Evolutionary conservation across 2,329 filamentous ascomycete genomes (phyloP).

Genomic region (Hymenoscyphus linearis): DNA sequence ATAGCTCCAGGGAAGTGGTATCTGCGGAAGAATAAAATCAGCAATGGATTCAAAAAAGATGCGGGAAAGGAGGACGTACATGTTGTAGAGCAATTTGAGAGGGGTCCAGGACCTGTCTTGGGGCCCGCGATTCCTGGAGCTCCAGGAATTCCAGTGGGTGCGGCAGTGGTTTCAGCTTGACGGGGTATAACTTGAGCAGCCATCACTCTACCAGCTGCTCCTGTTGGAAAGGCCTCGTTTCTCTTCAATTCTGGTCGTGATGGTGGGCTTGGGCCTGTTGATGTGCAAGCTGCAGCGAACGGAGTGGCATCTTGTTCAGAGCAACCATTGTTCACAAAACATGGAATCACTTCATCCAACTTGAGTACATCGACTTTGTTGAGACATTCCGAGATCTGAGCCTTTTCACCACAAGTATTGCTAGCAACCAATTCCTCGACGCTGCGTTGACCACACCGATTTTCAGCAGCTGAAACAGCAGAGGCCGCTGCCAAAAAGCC

Average conservation of each 20-base stretch:
- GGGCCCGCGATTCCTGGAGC: not conserved
- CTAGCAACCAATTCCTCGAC: conserved; percentile 19
- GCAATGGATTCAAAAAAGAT: too few species aligned
- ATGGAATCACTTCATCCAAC: conserved; percentile 21
- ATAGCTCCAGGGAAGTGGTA: conserved; percentile 11
- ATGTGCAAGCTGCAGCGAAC: conserved; percentile 19
- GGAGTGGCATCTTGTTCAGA: conserved; percentile 17
- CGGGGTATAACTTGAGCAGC: not conserved
- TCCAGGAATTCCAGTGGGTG: not conserved
- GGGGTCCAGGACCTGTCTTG: not conserved
- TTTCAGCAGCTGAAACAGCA: conserved; percentile 16
- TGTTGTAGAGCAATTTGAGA: not conserved
- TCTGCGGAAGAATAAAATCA: too few species aligned
- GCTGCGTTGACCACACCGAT: conserved; percentile 15
- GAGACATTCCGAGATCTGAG: conserved; percentile 22
- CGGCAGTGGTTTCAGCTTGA: not conserved
- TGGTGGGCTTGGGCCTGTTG: not conserved
- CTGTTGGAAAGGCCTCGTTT: conserved; percentile 6
- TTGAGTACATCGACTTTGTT: conserved; percentile 11
- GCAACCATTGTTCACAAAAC: conserved; percentile 23
- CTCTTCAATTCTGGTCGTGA: conserved; percentile 19
- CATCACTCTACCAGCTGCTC: not conserved
- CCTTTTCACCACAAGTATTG: conserved; percentile 20
- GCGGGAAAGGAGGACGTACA: too few species aligned
- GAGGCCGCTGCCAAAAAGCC: conserved; percentile 16